Base-by-base conservation (phyloP, 2,329 filamentous ascomycete genomes). In the Colletotrichum salicis region DNA sequence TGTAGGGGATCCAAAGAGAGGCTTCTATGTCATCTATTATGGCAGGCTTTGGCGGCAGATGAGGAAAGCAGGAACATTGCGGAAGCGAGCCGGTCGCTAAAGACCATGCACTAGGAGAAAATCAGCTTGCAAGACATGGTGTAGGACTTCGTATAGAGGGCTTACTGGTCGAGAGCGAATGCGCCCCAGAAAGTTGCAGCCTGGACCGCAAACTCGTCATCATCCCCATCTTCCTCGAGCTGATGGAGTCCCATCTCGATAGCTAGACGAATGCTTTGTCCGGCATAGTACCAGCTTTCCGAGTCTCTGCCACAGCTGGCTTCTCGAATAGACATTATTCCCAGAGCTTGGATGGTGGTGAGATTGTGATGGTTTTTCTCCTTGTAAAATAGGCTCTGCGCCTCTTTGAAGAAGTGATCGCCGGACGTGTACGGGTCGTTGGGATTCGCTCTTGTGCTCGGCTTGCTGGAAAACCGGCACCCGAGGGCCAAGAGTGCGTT, bases 321-420 rank as follows among this genome's bases (percentile, higher is more conserved):
- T 81, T 95, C 92, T 54, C 92, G 85, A 74, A 94, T 90, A 6
- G 91, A 91, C 91, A 95, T 93, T 76, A 95, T 88, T 6, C 92
- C 92, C 22, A 95, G 82, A 1, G 93, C 92, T 81, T 95, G 93
- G 56, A 93, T 91, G 5, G 91, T 94, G 2, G 92, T 93, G 35
- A 94, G 81, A 7, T 80, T 87, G 73, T 93, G 88, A 64, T 89
- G 88, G 71, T 93, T 83, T 2, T 82, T 79, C 73, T 90, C 87
- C 66, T 88, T 82, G 67, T 87, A 83, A 35, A 93, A 85, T 0
- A 94, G 83, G 11, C 90, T 84, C 72, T 88, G 86, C 8, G 90
- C 87, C 78, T 95, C 92, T 64, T 89, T 88, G 79, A 94, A 94
- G 80, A 94, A 95, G 77, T 93, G 89, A 73, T 94, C 90, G 5